A percentile compares a stretch with the other conserved stretches of the same genome.
These are phyloP conservation scores for Helianthus annuus DNA, from an alignment of 129 eudicot species.

Conservation along the genomic window DNA sequence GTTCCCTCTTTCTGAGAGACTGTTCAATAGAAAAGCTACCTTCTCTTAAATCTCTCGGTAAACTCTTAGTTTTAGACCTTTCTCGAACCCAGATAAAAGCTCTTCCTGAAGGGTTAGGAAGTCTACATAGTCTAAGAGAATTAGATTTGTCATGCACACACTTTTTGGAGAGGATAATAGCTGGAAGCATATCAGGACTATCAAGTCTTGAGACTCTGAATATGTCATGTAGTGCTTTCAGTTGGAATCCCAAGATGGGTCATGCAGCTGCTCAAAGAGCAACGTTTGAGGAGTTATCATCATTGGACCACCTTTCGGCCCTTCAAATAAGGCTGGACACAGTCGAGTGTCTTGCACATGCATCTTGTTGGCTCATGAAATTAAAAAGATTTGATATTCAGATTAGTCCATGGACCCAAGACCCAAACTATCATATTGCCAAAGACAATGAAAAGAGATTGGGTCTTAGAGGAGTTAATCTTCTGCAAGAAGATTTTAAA, in stretches of 20 bases:
- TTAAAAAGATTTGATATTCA: conserved; percentile 26
- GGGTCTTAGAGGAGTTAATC: conserved; percentile 35
- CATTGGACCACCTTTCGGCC: conserved; percentile 22
- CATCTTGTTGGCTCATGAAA: conserved; percentile 27
- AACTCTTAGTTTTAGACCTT: conserved; percentile 32
- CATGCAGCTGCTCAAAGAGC: not conserved
- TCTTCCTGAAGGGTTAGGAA: conserved; percentile 24
- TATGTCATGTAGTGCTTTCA: conserved; percentile 35
- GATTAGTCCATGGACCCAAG: conserved; percentile 20
- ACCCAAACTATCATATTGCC: not conserved
- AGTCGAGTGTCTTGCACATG: conserved; percentile 9
- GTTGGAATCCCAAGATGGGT: conserved; percentile 18
- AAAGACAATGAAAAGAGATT: conserved; percentile 22
- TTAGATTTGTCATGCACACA: conserved; percentile 28
- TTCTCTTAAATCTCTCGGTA: conserved; percentile 16
- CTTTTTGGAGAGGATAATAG: conserved; percentile 12
- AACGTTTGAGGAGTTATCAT: conserved; percentile 24
- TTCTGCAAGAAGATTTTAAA: conserved; percentile 30
- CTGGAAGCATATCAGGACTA: conserved; percentile 32
- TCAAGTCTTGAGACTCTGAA: conserved; percentile 27
- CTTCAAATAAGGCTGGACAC: conserved; percentile 24
- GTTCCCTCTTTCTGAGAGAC: conserved; percentile 26
- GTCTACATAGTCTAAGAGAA: conserved; percentile 26
- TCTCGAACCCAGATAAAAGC: conserved; percentile 18
- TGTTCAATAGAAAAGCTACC: conserved; percentile 29